Percentiles rank a stretch among this genome's conserved stretches.
Evolutionary conservation across 495 filamentous ascomycete species (phyloP).

Genomic region (Penicillium verhagenii): DNA sequence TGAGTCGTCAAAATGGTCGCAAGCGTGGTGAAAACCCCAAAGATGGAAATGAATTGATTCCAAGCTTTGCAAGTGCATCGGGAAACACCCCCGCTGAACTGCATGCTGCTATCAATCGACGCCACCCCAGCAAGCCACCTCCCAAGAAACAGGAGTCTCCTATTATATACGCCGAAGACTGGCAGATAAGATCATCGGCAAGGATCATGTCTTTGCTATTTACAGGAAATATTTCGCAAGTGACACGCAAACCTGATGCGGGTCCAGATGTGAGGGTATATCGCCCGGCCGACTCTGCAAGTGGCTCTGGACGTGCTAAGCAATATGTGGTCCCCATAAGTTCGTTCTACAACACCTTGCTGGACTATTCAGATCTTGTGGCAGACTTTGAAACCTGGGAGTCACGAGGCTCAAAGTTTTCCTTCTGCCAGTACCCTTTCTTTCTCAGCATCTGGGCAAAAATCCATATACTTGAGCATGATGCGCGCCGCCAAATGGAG

Average conservation of each 20-base stretch:
- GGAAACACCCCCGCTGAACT: conserved; percentile 65
- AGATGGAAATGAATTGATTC: conserved; percentile 66
- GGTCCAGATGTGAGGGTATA: conserved; percentile 15
- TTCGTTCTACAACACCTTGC: conserved; percentile 81
- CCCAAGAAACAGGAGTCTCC: conserved; percentile 48
- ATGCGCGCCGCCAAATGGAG: conserved; percentile 89
- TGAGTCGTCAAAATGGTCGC: conserved; percentile 71
- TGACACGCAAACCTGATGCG: conserved; percentile 28
- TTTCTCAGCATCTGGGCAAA: conserved; percentile 92
- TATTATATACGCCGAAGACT: conserved; percentile 77
- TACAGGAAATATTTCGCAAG: conserved; percentile 69
- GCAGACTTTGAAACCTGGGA: conserved; percentile 92
- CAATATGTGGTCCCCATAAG: conserved; percentile 72
- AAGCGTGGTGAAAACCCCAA: conserved; percentile 54
- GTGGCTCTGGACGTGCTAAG: conserved; percentile 47
- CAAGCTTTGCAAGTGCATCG: conserved; percentile 62
- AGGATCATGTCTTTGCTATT: conserved; percentile 82
- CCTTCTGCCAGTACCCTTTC: conserved; percentile 94
- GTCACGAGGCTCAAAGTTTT: conserved; percentile 67
- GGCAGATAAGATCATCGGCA: conserved; percentile 84
- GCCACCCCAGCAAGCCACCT: conserved; percentile 45
- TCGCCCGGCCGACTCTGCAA: conserved; percentile 24
- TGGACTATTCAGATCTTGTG: conserved; percentile 84
- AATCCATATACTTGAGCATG: conserved; percentile 88
- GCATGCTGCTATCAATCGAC: conserved; percentile 73